A percentile compares a stretch with the other conserved stretches of the same genome.
These are phyloP conservation scores for Diversispora eburnea DNA, from an alignment of 192 early-diverging fungal species.

Conservation along the genomic window DNA sequence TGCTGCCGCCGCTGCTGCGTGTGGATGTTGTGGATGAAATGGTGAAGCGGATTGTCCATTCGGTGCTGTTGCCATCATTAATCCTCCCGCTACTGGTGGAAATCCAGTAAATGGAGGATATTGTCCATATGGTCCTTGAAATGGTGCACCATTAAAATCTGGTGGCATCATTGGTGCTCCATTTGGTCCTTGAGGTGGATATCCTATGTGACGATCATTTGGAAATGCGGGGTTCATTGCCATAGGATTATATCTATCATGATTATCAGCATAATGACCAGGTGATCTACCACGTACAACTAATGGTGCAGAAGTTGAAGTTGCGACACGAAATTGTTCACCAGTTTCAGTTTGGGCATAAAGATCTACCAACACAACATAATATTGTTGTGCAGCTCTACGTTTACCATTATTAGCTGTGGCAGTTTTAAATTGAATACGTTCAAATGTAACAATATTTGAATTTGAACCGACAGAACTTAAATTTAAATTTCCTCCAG, in stretches of 20 bases:
- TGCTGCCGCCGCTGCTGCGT: not conserved
- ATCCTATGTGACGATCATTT: constrained; percentile 26
- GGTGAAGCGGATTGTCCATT: constrained; percentile 17
- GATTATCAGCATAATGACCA: constrained; percentile 83
- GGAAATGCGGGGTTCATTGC: constrained; percentile 29
- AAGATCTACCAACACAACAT: constrained; percentile 76
- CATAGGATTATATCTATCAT: constrained; percentile 38
- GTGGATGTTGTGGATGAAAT: constrained; percentile 30
- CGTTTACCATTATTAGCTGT: constrained; percentile 95
- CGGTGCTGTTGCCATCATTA: constrained; percentile 19
- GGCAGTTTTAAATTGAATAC: constrained; percentile 95
- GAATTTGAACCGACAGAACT: constrained; percentile 37
- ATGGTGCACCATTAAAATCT: constrained; percentile 29
- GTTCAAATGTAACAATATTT: constrained; percentile 76
- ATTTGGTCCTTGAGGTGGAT: constrained; percentile 23
- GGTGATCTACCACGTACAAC: constrained; percentile 93
- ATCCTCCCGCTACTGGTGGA: constrained; percentile 20
- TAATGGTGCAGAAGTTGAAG: constrained; percentile 69
- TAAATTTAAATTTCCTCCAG: constrained; percentile 57
- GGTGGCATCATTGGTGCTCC: constrained; percentile 27
- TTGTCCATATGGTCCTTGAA: constrained; percentile 23
- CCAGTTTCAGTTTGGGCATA: constrained; percentile 68
- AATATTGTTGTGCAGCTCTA: constrained; percentile 92
- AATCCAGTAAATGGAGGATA: constrained; percentile 23
- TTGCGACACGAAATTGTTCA: constrained; percentile 58